These are phyloP conservation scores for Fusarium mundagurra DNA, from an alignment of 2,329 filamentous ascomycete species.

Conservation along the genomic window DNA sequence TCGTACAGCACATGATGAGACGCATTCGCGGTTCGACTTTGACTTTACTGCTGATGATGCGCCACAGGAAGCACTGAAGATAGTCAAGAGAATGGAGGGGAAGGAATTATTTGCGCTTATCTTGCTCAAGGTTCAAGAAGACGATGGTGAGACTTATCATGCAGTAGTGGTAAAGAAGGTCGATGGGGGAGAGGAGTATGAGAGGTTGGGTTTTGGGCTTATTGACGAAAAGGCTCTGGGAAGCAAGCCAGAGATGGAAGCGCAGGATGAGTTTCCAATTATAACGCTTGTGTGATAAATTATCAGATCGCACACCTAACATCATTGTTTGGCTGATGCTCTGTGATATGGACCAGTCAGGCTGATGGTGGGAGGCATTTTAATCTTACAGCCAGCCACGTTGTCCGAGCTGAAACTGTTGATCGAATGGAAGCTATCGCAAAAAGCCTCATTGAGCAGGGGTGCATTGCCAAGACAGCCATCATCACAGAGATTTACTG, in stretches of 20 bases:
- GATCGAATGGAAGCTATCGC: background rate
- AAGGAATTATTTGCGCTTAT: background rate
- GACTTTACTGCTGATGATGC: background rate
- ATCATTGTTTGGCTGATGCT: background rate
- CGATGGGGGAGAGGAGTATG: background rate
- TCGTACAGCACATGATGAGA: background rate
- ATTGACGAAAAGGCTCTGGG: background rate
- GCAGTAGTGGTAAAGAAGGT: background rate
- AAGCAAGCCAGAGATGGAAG: background rate
- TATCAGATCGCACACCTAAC: background rate
- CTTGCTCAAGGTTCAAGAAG: background rate
- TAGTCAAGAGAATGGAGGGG: background rate
- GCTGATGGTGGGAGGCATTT: background rate
- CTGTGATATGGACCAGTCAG: background rate
- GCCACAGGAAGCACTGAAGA: background rate
- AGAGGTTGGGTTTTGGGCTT: background rate
- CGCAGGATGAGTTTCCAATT: background rate
- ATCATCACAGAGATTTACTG: fast-evolving
- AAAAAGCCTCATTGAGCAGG: background rate
- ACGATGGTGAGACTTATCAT: fast-evolving
- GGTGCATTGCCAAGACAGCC: background rate
- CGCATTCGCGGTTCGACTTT: background rate
- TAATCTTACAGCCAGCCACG: background rate
- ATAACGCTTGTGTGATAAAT: background rate
- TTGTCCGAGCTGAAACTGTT: background rate